A percentile compares a stretch with the other conserved stretches of the same genome.
phyloP scores from a whole-genome alignment of 352 stramenopile species.

The Phytophthora tentaculata region DNA sequence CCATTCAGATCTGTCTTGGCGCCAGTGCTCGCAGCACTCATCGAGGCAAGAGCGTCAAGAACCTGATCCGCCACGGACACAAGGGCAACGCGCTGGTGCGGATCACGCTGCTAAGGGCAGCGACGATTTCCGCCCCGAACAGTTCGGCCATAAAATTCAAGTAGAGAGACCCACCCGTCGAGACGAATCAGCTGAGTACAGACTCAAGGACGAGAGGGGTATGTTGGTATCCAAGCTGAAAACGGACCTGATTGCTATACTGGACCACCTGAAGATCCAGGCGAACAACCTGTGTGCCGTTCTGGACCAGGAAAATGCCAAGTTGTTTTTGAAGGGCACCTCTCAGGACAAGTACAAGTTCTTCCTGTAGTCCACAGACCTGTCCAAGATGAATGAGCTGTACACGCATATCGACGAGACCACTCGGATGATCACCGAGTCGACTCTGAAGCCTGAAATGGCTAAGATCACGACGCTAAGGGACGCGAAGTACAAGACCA shows the following conservation, averaged over 20 bases:
- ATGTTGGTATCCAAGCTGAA: conserved; percentile 86
- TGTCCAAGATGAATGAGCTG: conserved; percentile 90
- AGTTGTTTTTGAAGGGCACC: conserved; percentile 97
- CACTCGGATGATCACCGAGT: conserved; percentile 55
- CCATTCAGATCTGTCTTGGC: conserved; percentile 97
- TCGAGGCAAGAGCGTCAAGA: conserved; percentile 94
- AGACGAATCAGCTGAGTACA: conserved; percentile 80
- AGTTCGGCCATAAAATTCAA: conserved; percentile 94
- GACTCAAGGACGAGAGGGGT: conserved; percentile 69
- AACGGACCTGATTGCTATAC: conserved; percentile 92
- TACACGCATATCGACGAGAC: conserved; percentile 90
- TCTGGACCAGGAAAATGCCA: conserved; percentile 98
- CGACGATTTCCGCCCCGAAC: conserved; percentile 92
- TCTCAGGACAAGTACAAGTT: conserved; percentile 97
- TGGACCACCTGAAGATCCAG: conserved; percentile 95
- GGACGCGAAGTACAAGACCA: conserved; percentile 67
- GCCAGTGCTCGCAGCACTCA: conserved; percentile 94
- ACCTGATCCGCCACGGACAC: conserved; percentile 94
- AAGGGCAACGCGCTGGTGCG: conserved; percentile 86
- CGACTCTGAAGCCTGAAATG: conserved; percentile 51
- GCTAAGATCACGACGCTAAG: conserved; percentile 64
- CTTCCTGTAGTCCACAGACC: conserved; percentile 96
- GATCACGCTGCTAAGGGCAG: conserved; percentile 95
- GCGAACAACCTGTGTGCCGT: conserved; percentile 98
- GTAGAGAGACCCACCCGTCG: conserved; percentile 93